Conservation (phyloP, 2,329 filamentous ascomycete genomes). For the Cercospora canescens region DNA sequence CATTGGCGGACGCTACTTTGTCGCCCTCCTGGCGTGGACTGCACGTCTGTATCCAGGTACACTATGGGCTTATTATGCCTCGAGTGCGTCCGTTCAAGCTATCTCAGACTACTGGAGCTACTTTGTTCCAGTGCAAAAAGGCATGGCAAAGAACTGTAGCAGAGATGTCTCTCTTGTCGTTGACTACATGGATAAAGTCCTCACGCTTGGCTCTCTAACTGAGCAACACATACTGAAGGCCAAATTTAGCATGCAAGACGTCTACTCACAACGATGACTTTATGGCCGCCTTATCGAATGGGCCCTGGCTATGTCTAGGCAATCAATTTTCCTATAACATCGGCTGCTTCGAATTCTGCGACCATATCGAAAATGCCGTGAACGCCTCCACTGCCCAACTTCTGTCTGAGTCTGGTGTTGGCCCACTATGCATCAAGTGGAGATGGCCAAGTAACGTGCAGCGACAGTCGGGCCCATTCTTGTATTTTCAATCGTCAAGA, state of each 20-base stretch:
- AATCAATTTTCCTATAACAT: conserved; percentile 49
- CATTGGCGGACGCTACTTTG: conserved; percentile 57
- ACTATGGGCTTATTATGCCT: conserved; percentile 62
- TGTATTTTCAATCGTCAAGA: no score
- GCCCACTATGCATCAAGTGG: no score
- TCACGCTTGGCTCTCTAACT: conserved; percentile 31
- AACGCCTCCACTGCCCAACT: no score
- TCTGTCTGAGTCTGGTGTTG: no score
- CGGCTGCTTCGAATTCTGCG: conserved; percentile 48
- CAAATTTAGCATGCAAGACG: conserved; percentile 53
- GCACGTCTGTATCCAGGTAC: conserved; percentile 55
- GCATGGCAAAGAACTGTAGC: conserved; percentile 61
- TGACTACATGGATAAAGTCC: conserved; percentile 47
- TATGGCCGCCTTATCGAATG: conserved; percentile 54
- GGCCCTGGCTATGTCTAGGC: conserved; percentile 60
- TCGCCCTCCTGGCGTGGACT: conserved; percentile 58
- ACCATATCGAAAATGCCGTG: conserved; percentile 40
- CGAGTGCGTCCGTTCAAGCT: conserved; percentile 57
- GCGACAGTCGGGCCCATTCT: no score
- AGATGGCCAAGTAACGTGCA: no score
- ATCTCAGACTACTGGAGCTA: conserved; percentile 61
- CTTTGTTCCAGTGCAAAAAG: conserved; percentile 57
- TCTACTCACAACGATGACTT: conserved; percentile 57
- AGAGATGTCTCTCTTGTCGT: conserved; percentile 54
- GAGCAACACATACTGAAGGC: conserved; percentile 49